Evolutionary conservation across 768 basidiomycete genomes (phyloP).

Genomic region (Roridomyces roridus): DNA sequence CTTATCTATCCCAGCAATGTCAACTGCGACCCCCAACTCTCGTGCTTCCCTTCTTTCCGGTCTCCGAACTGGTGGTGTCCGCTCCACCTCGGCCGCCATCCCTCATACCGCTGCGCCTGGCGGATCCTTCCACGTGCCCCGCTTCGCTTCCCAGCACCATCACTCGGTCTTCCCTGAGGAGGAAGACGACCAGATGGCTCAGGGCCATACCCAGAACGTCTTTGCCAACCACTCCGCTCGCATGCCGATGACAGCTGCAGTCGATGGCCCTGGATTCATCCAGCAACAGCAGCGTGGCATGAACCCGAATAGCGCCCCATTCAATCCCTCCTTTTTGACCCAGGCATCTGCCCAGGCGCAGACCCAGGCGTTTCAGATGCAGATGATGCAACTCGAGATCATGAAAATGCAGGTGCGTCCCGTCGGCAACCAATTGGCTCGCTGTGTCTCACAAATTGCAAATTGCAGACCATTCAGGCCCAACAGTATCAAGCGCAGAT

Average conservation of each 20-base stretch:
- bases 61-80: constrained; percentile 90
- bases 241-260: constrained; percentile 71
- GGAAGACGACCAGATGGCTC: constrained; percentile 65
- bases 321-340: constrained; percentile 57
- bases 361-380: constrained; percentile 76
- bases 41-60: constrained; percentile 89
- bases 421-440: background rate
- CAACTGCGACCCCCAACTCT: constrained; percentile 54
- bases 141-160: constrained; percentile 55
- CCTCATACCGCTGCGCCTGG: constrained; percentile 75
- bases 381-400: constrained; percentile 86
- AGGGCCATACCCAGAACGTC: constrained; percentile 58
- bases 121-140: constrained; percentile 68
- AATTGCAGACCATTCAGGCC: constrained; percentile 63
- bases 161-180: constrained; percentile 52
- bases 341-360: constrained; percentile 55
- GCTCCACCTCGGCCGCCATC: constrained; percentile 65
- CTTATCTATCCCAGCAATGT: constrained; percentile 45
- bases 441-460: constrained; percentile 16
- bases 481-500: constrained; percentile 81
- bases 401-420: constrained; percentile 77
- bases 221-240: constrained; percentile 49
- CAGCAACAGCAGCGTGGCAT: constrained; percentile 68
- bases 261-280: constrained; percentile 71
- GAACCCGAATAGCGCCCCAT: constrained; percentile 62